Evolutionary conservation across 345 rosid species (phyloP).

Genomic region (Salix suchowensis): DNA sequence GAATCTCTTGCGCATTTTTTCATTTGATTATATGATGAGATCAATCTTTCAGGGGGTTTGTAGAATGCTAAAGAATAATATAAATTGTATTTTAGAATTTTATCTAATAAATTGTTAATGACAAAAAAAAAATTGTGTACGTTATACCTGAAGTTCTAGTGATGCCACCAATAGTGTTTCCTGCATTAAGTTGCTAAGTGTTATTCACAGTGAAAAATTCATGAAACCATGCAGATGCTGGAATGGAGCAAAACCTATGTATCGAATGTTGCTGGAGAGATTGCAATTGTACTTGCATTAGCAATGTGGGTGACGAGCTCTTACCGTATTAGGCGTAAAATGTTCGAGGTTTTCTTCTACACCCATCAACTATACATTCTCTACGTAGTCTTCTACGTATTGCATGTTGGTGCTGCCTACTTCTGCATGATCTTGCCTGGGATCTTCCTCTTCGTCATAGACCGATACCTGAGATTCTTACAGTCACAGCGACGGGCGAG

Average conservation of each 20-base stretch:
- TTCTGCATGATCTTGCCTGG: slow-evolving; percentile 54
- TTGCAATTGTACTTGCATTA: slow-evolving; percentile 45
- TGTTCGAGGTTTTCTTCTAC: slow-evolving; percentile 53
- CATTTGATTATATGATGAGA: neutral
- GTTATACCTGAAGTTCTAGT: neutral
- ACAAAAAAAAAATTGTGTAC: too few species aligned
- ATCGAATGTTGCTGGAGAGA: slow-evolving; percentile 52
- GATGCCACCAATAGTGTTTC: neutral
- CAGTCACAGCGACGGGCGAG: slow-evolving; percentile 45
- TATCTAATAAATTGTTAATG: too few species aligned
- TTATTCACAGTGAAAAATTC: neutral
- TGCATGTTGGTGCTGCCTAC: slow-evolving; percentile 60
- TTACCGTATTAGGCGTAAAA: slow-evolving; percentile 38
- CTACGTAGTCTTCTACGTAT: slow-evolving; percentile 46
- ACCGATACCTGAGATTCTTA: slow-evolving; percentile 58
- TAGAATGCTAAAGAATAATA: neutral
- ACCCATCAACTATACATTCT: slow-evolving; percentile 19
- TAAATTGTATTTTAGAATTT: too few species aligned
- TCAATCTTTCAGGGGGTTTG: neutral
- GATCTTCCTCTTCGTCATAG: slow-evolving; percentile 59
- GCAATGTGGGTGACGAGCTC: slow-evolving; percentile 60
- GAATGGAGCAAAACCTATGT: slow-evolving; percentile 50
- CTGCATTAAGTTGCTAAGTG: neutral
- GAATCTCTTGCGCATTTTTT: neutral
- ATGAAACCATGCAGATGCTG: slow-evolving; percentile 28